Evolutionary conservation across 345 rosid species (phyloP).

Genomic region (Linum usitatissimum): DNA sequence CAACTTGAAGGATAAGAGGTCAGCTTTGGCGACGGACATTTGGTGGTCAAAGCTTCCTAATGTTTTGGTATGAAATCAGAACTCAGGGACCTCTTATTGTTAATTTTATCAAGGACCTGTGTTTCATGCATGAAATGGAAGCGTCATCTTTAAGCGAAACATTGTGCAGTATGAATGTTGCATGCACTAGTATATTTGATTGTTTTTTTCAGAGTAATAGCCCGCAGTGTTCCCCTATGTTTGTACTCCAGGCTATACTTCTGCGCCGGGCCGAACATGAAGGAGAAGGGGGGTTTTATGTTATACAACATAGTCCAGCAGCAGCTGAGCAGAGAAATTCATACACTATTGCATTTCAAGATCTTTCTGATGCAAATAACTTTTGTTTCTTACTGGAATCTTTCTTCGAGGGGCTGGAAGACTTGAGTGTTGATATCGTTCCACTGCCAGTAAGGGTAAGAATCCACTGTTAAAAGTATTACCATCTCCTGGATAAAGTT

Average conservation of each 20-base stretch:
- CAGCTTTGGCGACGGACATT: slow-evolving; percentile 19
- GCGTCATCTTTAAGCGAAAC: not conserved
- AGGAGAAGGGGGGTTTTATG: slow-evolving; percentile 40
- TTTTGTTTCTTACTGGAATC: slow-evolving; percentile 60
- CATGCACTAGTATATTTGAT: not conserved
- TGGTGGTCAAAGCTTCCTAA: slow-evolving; percentile 85
- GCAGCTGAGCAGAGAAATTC: slow-evolving; percentile 19
- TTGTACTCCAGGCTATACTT: slow-evolving; percentile 41
- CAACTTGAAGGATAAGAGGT: slow-evolving; percentile 20
- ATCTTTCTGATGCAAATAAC: slow-evolving; percentile 66
- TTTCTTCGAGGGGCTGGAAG: slow-evolving; percentile 55
- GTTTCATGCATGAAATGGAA: not conserved
- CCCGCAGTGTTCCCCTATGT: not conserved
- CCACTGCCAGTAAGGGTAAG: slow-evolving; percentile 53
- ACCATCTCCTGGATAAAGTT: not conserved
- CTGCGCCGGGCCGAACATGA: slow-evolving; percentile 53
- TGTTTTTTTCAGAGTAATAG: not conserved
- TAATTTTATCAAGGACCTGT: not conserved
- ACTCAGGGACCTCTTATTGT: not conserved
- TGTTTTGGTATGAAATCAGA: slow-evolving; percentile 40
- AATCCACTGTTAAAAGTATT: not conserved
- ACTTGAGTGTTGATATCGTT: slow-evolving; percentile 49
- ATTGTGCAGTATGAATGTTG: not conserved
- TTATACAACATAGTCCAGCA: slow-evolving; percentile 25
- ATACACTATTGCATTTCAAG: slow-evolving; percentile 58